phyloP scores from a whole-genome alignment of 768 basidiomycete species.

The Lactarius sanguifluus region DNA sequence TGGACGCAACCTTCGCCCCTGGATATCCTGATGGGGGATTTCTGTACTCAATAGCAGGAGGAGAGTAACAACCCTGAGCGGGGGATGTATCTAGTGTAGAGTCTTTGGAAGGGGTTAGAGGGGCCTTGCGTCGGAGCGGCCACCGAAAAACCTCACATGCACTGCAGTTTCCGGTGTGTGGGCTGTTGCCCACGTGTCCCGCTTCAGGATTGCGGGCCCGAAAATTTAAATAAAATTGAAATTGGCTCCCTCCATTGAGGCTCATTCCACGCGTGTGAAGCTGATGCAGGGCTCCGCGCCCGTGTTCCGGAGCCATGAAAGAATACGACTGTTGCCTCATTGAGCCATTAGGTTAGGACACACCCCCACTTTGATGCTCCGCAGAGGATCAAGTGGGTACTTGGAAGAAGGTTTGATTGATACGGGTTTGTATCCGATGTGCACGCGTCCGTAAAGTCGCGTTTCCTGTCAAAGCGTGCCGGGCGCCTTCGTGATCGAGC shows the following conservation, averaged over 20 bases:
- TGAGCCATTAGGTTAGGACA: slow-evolving; percentile 8
- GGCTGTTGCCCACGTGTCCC: slow-evolving; percentile 19
- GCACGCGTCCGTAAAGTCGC: background rate
- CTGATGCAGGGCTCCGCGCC: slow-evolving; percentile 9
- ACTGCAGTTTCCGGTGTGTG: background rate
- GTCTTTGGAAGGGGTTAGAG: slow-evolving; percentile 14
- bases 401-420: slow-evolving; percentile 28
- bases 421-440: slow-evolving; percentile 10
- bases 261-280: slow-evolving; percentile 16
- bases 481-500: slow-evolving; percentile 7
- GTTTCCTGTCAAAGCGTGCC: background rate
- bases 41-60: background rate
- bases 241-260: slow-evolving; percentile 1
- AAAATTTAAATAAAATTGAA: slow-evolving; percentile 16
- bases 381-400: slow-evolving; percentile 16
- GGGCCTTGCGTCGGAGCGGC: slow-evolving; percentile 7
- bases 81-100: background rate
- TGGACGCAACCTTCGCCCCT: background rate
- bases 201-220: slow-evolving; percentile 7
- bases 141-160: slow-evolving; percentile 14
- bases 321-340: slow-evolving; percentile 14
- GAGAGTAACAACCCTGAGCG: background rate
- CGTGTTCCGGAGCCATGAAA: slow-evolving; percentile 14
- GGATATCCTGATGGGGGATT: background rate
- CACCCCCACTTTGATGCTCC: slow-evolving; percentile 20